Percentiles rank a stretch among this genome's conserved stretches.
These are phyloP conservation scores for Saccharum hybrid DNA, from an alignment of 202 grass and related monocot genomes.

Conservation along the genomic window DNA sequence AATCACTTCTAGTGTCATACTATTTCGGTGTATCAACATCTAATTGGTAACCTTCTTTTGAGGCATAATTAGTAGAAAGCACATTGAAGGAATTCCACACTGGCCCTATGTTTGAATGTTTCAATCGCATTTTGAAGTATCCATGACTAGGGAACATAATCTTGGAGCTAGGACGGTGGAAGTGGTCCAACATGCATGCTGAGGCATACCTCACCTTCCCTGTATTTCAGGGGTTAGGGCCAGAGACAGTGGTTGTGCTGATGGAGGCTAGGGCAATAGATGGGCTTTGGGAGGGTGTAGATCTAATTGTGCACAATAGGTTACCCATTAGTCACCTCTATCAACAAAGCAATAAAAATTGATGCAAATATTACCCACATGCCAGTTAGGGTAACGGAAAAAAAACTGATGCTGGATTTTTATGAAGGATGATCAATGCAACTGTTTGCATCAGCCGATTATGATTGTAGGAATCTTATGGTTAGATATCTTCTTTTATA, in stretches of 20 bases:
- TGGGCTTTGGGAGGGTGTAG: not conserved
- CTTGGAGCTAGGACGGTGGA: not conserved
- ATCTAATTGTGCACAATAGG: not conserved
- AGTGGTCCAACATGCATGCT: not conserved
- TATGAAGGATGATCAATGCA: not conserved
- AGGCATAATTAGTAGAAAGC: not conserved
- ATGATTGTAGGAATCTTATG: not conserved
- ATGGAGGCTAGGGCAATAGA: not conserved
- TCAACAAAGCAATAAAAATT: not conserved
- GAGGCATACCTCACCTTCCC: not conserved
- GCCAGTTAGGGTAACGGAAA: not conserved
- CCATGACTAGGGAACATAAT: not conserved
- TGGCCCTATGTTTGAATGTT: not conserved
- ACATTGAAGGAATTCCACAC: not conserved
- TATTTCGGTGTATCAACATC: not conserved
- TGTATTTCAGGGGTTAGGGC: not conserved
- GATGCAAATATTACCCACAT: not conserved
- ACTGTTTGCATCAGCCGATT: not conserved
- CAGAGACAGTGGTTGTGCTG: not conserved
- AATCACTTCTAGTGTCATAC: not conserved
- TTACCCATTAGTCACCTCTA: not conserved
- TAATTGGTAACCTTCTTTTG: not conserved
- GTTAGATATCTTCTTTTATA: slow-evolving; percentile 5
- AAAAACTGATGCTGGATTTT: not conserved
- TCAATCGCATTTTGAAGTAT: not conserved